Evolutionary conservation across 1,284 basidiomycete species (phyloP).

Genomic region (Quambalaria eucalypti): DNA sequence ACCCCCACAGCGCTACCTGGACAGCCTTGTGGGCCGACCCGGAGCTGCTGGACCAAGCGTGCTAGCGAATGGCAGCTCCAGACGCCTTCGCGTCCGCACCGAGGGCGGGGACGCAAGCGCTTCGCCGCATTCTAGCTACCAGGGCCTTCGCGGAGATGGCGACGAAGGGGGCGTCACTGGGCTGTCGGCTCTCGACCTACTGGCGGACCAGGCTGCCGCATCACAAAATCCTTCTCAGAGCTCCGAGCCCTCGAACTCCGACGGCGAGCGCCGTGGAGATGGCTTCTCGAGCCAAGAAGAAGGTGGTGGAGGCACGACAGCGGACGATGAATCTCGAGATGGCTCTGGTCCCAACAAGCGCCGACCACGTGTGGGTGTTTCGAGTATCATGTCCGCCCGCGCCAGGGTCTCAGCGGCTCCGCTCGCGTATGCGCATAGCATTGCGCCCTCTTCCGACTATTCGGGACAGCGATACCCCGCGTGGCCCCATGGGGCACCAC

Average conservation of each 20-base stretch:
- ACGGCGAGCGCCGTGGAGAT: neutral
- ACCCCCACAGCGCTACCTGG: neutral
- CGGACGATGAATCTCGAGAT: neutral
- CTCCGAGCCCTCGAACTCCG: conserved; percentile 23
- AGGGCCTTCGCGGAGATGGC: neutral
- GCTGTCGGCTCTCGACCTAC: conserved; percentile 41
- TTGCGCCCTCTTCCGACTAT: neutral
- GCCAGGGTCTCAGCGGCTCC: neutral
- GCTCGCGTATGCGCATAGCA: neutral
- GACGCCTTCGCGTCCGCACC: too few relatives aligned
- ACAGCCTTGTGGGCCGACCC: too few relatives aligned
- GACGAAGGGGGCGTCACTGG: conserved; percentile 4
- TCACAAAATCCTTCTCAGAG: conserved; percentile 36
- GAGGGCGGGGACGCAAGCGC: too few relatives aligned
- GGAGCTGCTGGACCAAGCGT: too few relatives aligned
- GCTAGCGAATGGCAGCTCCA: too few relatives aligned
- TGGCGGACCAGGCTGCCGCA: conserved; percentile 45
- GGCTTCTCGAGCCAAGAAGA: neutral
- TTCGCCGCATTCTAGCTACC: neutral
- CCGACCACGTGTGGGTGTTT: neutral
- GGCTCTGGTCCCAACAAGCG: neutral
- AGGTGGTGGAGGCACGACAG: neutral
- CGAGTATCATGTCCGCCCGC: neutral
- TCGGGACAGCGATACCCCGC: too few relatives aligned
- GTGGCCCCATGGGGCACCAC: too few relatives aligned